Conservation (phyloP, 2,329 filamentous ascomycete species). For the Colletotrichum simmondsii region DNA sequence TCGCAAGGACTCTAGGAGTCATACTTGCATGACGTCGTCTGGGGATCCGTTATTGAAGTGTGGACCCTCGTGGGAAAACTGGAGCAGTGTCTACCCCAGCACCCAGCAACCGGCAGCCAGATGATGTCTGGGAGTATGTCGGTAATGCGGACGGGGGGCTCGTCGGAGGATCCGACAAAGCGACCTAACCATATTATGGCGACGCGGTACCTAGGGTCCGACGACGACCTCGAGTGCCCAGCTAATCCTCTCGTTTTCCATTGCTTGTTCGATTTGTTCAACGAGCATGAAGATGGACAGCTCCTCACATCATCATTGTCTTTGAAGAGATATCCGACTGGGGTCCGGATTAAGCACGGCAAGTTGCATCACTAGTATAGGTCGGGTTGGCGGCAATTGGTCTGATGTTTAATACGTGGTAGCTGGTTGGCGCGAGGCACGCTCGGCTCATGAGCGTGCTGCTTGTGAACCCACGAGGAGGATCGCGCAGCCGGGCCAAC, state of each 20-base stretch:
- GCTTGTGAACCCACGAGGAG: neutral
- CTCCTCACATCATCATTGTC: neutral
- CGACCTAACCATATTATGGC: neutral
- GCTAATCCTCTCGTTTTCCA: neutral
- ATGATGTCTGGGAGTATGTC: constrained; percentile 14
- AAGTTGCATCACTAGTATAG: constrained; percentile 14
- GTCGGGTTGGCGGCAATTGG: constrained; percentile 11
- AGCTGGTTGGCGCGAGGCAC: constrained; percentile 12
- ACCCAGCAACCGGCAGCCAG: constrained; percentile 27
- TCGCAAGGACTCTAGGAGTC: constrained; percentile 1
- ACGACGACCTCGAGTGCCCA: neutral
- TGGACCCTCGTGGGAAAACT: constrained; percentile 7
- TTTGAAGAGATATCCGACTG: neutral
- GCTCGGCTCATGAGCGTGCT: neutral
- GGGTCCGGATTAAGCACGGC: constrained; percentile 14
- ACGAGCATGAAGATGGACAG: neutral
- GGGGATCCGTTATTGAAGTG: constrained; percentile 21
- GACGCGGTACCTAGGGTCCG: neutral
- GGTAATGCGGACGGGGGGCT: constrained; percentile 19
- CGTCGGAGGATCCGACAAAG: constrained; percentile 26
- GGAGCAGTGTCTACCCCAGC: constrained; percentile 29
- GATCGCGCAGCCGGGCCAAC: neutral
- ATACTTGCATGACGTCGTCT: constrained; percentile 34
- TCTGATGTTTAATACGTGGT: constrained; percentile 20
- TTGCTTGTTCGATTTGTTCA: neutral